Evolutionary conservation across 176 grass and related monocot species (phyloP).

Genomic region (Alopecurus myosuroides): DNA sequence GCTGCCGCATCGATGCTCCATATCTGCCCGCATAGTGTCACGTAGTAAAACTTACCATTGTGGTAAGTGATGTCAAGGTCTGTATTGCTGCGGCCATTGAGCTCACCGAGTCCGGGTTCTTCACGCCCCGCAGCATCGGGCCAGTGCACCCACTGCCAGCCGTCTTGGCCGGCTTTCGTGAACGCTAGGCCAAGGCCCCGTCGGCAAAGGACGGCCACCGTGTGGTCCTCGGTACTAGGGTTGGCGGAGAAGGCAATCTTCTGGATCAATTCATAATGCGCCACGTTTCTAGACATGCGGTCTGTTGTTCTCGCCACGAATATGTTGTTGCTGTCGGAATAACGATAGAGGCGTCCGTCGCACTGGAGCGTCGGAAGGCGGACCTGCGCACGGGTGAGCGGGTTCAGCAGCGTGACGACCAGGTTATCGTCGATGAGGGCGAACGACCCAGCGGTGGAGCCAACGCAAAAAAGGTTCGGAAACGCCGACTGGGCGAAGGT

Average conservation of each 20-base stretch:
- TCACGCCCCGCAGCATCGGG: background rate
- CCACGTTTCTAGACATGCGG: no score
- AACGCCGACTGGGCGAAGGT: background rate
- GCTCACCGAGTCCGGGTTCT: background rate
- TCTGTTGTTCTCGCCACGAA: no score
- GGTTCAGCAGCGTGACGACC: background rate
- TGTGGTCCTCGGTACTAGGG: background rate
- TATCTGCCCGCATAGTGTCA: background rate
- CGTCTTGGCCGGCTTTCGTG: background rate
- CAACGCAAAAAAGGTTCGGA: background rate
- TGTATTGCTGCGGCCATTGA: background rate
- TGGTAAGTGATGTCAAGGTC: constrained; percentile 16
- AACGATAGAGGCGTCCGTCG: background rate
- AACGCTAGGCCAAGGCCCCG: background rate
- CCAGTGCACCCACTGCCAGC: background rate
- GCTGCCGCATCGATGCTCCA: background rate
- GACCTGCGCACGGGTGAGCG: background rate
- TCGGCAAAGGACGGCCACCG: background rate
- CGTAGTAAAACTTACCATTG: constrained; percentile 4
- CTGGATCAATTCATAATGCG: background rate
- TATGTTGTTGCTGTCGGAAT: no score
- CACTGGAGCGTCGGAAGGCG: background rate
- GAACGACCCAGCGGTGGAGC: constrained; percentile 4
- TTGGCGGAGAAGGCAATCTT: background rate
- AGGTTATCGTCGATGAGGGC: background rate